These are phyloP conservation scores for Wallacemonas sp. DNA, from an alignment of 208 protist species.

Conservation along the genomic window DNA sequence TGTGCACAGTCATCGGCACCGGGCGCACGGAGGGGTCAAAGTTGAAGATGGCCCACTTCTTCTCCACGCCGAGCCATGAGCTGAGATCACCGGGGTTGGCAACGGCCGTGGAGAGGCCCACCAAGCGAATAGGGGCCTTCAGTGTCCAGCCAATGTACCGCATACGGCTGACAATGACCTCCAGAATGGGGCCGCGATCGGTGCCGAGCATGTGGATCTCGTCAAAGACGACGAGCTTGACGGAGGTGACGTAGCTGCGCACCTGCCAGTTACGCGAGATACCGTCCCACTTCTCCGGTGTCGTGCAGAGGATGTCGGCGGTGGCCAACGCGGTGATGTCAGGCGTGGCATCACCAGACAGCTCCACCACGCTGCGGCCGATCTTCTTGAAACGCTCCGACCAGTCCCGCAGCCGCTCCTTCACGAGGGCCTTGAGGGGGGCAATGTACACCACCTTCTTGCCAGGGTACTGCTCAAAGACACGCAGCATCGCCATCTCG, in stretches of 20 bases:
- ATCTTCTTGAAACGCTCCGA: slow-evolving; percentile 86
- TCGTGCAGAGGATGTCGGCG: slow-evolving; percentile 98
- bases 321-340: slow-evolving; percentile 91
- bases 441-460: slow-evolving; percentile 99
- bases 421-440: slow-evolving; percentile 99
- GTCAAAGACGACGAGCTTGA: slow-evolving; percentile 98
- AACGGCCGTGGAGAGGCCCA: slow-evolving; percentile 99
- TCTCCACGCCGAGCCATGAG: slow-evolving; percentile 98
- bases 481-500: slow-evolving; percentile 98
- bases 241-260: slow-evolving; percentile 93
- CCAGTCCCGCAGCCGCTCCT: slow-evolving; percentile 99
- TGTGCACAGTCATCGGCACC: slow-evolving; percentile 97
- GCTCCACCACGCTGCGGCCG: slow-evolving; percentile 96
- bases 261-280: slow-evolving; percentile 98
- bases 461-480: slow-evolving; percentile 88
- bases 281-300: slow-evolving; percentile 99
- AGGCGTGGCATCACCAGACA: slow-evolving; percentile 97
- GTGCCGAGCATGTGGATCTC: slow-evolving; percentile 99
- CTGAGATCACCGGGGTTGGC: slow-evolving; percentile 98
- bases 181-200: slow-evolving; percentile 98
- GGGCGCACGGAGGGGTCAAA: slow-evolving; percentile 98
- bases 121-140: slow-evolving; percentile 92
- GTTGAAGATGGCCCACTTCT: slow-evolving; percentile 96
- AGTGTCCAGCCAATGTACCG: slow-evolving; percentile 97
- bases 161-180: slow-evolving; percentile 99